A percentile compares a stretch with the other conserved stretches of the same genome.
Evolutionary conservation across 1,284 basidiomycete species (phyloP).

Genomic region (Abortiporus biennis): DNA sequence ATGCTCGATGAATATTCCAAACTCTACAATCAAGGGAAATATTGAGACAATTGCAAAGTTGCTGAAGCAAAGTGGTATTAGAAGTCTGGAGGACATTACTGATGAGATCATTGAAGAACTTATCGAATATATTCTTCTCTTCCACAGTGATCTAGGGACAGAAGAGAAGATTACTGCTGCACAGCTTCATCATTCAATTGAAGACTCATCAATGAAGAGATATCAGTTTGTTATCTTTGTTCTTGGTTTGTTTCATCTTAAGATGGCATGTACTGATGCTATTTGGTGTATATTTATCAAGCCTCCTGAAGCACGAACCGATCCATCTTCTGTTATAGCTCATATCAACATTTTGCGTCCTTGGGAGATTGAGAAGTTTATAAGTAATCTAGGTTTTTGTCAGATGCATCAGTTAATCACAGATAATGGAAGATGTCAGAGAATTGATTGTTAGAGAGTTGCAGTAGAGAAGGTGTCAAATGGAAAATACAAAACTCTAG

Average conservation of each 20-base stretch:
- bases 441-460: constrained; percentile 20
- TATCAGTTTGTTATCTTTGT: constrained; percentile 21
- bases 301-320: not conserved
- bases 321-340: constrained; percentile 6
- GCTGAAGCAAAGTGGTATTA: not conserved
- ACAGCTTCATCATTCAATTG: not conserved
- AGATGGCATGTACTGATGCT: constrained; percentile 27
- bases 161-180: not conserved
- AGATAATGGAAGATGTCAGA: constrained; percentile 18
- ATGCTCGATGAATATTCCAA: constrained; percentile 2
- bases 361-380: constrained; percentile 23
- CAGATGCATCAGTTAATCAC: constrained; percentile 29
- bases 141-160: constrained; percentile 7
- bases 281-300: constrained; percentile 21
- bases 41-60: not conserved
- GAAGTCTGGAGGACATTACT: not conserved
- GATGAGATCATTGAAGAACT: not conserved
- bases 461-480: constrained; percentile 7
- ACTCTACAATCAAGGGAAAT: constrained; percentile 5
- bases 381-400: constrained; percentile 26
- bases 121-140: not conserved
- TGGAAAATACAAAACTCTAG: constrained; percentile 7
- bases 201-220: not conserved
- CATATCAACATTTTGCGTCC: constrained; percentile 19
- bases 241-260: constrained; percentile 25